Conservation (phyloP, 2,329 filamentous ascomycete genomes). For the Claviceps monticola region DNA sequence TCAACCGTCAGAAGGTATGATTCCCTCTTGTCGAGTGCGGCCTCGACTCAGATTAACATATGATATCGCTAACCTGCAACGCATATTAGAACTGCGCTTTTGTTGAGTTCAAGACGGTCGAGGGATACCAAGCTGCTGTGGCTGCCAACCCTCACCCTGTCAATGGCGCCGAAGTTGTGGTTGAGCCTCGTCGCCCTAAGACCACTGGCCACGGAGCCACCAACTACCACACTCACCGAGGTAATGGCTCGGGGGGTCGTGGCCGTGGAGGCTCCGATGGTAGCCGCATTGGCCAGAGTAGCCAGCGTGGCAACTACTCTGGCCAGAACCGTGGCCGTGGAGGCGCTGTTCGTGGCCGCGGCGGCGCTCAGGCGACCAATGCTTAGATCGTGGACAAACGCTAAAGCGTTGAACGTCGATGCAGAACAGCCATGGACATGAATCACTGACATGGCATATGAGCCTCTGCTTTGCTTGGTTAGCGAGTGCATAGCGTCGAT, state of each 20-base stretch:
- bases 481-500: background rate
- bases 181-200: slow-evolving; percentile 81
- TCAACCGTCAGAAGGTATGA: slow-evolving; percentile 70
- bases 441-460: background rate
- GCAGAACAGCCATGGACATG: background rate
- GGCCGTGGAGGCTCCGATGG: slow-evolving; percentile 54
- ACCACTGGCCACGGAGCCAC: slow-evolving; percentile 55
- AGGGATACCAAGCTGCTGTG: slow-evolving; percentile 72
- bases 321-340: slow-evolving; percentile 53
- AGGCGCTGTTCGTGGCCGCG: slow-evolving; percentile 49
- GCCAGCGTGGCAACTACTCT: slow-evolving; percentile 55
- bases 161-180: slow-evolving; percentile 65
- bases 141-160: slow-evolving; percentile 76
- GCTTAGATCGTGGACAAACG: slow-evolving; percentile 22
- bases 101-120: slow-evolving; percentile 73
- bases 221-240: slow-evolving; percentile 49
- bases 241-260: slow-evolving; percentile 40
- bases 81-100: slow-evolving; percentile 76
- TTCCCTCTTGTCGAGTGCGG: background rate
- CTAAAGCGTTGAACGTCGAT: background rate
- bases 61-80: background rate
- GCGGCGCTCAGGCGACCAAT: slow-evolving; percentile 41
- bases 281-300: slow-evolving; percentile 43
- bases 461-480: background rate
- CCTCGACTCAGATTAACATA: background rate